A percentile compares a stretch with the other conserved stretches of the same genome.
Conservation (phyloP, 352 stramenopile species). For the Elongisporangium senticosum region DNA sequence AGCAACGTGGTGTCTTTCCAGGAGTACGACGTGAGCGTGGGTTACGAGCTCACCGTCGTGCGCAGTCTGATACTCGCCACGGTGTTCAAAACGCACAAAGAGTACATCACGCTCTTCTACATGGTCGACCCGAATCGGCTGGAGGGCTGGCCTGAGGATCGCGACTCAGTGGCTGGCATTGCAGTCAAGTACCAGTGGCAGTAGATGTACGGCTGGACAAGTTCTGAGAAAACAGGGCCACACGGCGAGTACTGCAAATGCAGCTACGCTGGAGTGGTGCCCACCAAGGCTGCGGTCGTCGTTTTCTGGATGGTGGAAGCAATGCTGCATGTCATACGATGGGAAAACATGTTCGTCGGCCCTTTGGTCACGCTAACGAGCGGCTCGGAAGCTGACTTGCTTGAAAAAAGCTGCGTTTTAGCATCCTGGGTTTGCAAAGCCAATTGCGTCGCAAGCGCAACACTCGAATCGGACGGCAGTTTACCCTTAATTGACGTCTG, state of each 20-base stretch:
- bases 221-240: no score
- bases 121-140: constrained; percentile 16
- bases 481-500: no score
- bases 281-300: constrained; percentile 27
- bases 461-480: no score
- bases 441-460: no score
- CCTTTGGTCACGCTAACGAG: constrained; percentile 25
- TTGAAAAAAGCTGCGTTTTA: constrained; percentile 9
- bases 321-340: constrained; percentile 33
- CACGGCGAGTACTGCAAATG: constrained; percentile 20
- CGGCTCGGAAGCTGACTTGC: no score
- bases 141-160: no score
- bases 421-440: no score
- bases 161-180: no score
- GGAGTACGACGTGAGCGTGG: constrained; percentile 16
- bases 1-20: constrained; percentile 39
- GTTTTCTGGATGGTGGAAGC: constrained; percentile 48
- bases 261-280: constrained; percentile 28
- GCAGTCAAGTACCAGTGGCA: no score
- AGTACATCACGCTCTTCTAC: constrained; percentile 24
- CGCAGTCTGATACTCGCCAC: constrained; percentile 40
- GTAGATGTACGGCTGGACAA: no score
- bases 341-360: constrained; percentile 31
- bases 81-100: constrained; percentile 36
- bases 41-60: constrained; percentile 30